Base-by-base conservation (phyloP, 768 basidiomycete species). In the Russula vinacea region DNA sequence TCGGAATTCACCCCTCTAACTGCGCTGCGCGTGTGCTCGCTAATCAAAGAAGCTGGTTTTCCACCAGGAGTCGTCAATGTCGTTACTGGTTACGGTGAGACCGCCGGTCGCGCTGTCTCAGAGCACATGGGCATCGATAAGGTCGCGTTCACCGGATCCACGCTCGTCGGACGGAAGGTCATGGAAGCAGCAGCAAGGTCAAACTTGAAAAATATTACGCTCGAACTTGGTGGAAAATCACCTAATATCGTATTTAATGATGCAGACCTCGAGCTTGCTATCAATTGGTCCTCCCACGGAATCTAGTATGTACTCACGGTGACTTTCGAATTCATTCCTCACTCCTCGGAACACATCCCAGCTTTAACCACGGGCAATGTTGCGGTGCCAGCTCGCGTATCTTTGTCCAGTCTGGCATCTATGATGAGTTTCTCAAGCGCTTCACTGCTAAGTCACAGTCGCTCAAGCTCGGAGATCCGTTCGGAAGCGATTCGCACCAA, bases 351-450 rank as follows among this genome's bases (percentile, higher is more conserved):
- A 10, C 13, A 7, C 26, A 68, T 7, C 6, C 19, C 40, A 88
- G 86, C 76, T 85, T 76, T 76, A 90, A 89, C 70, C 82, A 83
- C 57, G 91, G 92, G 26, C 92, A 94, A 74, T 78, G 81, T 16
- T 94, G 92, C 76, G 84, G 83, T 67, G 90, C 90, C 14, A 89
- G 91, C 10, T 88, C 90, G 22, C 84, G 93, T 66, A 85, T 94
- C 70, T 92, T 81, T 71, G 89, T 94, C 5, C 92, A 94, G 71
- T 85, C 82, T 63, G 76, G 78, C 3, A 84, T 93, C 68, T 93
- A 94, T 76, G 90, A 94, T 74, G 73, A 84, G 66, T 93, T 94
- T 78, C 70, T 93, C 59, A 70, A 75, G 56, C 74, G 73, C 33
- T 86, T 92, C 74, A 81, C 81, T 1, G 81, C 75, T 32, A 79